Percentiles rank a stretch among this genome's conserved stretches.
Evolutionary conservation across 108 stramenopile species (phyloP).

Genomic region (Aureococcus anophagefferens): DNA sequence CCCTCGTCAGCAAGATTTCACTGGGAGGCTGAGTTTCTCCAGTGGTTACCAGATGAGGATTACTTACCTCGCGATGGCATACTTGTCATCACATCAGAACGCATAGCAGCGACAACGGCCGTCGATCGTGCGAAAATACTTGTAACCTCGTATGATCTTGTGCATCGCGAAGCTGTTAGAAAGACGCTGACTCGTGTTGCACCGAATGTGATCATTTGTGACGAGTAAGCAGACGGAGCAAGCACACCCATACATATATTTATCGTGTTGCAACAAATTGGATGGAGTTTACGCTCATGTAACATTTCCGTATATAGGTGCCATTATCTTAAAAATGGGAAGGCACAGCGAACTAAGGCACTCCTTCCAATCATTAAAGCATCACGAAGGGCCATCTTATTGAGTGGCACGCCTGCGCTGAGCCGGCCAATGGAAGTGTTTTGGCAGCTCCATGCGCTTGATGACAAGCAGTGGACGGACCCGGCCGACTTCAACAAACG

Average conservation of each 20-base stretch:
- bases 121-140: constrained; percentile 10
- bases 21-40: constrained; percentile 77
- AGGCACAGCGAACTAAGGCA: constrained; percentile 62
- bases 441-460: constrained; percentile 77
- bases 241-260: no score
- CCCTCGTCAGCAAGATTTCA: constrained; percentile 69
- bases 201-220: constrained; percentile 80
- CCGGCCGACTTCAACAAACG: constrained; percentile 54
- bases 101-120: neutral
- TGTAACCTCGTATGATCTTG: constrained; percentile 52
- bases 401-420: constrained; percentile 93
- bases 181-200: constrained; percentile 25
- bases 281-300: no score
- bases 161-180: constrained; percentile 41
- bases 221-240: no score
- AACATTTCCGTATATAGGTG: no score
- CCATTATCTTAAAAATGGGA: constrained; percentile 87
- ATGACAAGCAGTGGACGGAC: constrained; percentile 22
- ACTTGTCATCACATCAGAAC: constrained; percentile 21
- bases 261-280: no score
- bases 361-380: constrained; percentile 64
- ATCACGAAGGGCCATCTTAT: constrained; percentile 64
- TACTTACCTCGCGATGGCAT: constrained; percentile 50
- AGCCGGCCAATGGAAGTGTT: constrained; percentile 81
- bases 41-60: constrained; percentile 32